Percentiles rank a stretch among this genome's conserved stretches.
Evolutionary conservation across 805 yeast genomes (phyloP).

Genomic region (Jamesozyma gamospora): DNA sequence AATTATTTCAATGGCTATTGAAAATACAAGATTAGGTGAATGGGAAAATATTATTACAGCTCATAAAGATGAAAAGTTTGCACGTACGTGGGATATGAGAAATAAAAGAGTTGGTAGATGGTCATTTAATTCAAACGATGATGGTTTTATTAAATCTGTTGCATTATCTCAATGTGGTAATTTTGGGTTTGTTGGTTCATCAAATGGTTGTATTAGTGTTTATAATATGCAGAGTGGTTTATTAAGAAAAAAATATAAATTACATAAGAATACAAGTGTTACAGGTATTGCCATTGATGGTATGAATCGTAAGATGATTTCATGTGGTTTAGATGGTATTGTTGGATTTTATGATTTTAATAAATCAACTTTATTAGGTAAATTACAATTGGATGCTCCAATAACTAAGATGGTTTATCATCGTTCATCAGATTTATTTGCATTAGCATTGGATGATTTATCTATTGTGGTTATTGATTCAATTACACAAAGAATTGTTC

Average conservation of each 20-base stretch:
- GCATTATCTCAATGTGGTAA: conserved; percentile 89
- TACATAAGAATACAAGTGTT: conserved; percentile 72
- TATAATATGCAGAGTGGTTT: conserved; percentile 91
- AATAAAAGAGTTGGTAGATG: conserved; percentile 73
- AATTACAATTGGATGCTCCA: conserved; percentile 62
- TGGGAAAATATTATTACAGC: conserved; percentile 93
- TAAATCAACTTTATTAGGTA: conserved; percentile 55
- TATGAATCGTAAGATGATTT: conserved; percentile 79
- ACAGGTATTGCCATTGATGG: conserved; percentile 87
- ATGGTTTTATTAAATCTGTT: conserved; percentile 62
- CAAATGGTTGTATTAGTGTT: conserved; percentile 73
- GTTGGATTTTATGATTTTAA: conserved; percentile 83
- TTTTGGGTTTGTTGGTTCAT: conserved; percentile 85
- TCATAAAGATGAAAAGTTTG: conserved; percentile 72
- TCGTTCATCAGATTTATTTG: conserved; percentile 72
- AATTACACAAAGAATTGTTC: conserved; percentile 68
- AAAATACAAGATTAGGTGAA: conserved; percentile 67
- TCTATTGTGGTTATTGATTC: conserved; percentile 77
- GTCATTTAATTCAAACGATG: conserved; percentile 64
- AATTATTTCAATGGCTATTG: conserved; percentile 57
- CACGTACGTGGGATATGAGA: conserved; percentile 83
- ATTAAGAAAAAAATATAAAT: conserved; percentile 54
- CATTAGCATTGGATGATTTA: conserved; percentile 78
- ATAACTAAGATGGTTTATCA: conserved; percentile 71
- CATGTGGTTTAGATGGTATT: conserved; percentile 80